Percentiles rank a stretch among this genome's conserved stretches.
These are phyloP conservation scores for Copromyces sp. DNA, from an alignment of 495 filamentous ascomycete species.

Conservation along the genomic window DNA sequence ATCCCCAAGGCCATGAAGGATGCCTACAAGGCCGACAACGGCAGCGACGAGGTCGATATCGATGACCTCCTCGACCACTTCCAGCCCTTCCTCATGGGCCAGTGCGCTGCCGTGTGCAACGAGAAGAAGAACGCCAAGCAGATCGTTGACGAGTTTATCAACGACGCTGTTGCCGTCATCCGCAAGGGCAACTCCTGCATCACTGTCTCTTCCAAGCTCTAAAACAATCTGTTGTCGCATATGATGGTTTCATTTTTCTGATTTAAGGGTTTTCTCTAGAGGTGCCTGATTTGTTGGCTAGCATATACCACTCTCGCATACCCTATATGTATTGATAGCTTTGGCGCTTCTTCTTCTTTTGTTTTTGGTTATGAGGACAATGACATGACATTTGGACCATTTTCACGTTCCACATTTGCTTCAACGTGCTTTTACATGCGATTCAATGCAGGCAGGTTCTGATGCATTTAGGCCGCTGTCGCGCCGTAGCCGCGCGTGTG, in stretches of 20 bases:
- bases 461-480: neutral
- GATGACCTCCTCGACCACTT: conserved; percentile 82
- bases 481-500: neutral
- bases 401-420: neutral
- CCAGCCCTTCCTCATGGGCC: conserved; percentile 90
- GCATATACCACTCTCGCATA: neutral
- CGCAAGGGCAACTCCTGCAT: conserved; percentile 16
- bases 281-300: neutral
- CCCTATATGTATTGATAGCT: neutral
- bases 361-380: neutral
- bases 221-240: neutral
- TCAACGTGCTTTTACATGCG: neutral
- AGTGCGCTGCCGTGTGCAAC: conserved; percentile 86
- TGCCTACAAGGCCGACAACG: conserved; percentile 65
- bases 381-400: neutral
- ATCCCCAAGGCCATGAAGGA: conserved; percentile 64
- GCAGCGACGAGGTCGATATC: conserved; percentile 39
- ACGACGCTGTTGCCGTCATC: conserved; percentile 52
- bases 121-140: conserved; percentile 88
- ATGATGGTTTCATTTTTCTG: neutral
- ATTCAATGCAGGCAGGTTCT: neutral
- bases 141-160: conserved; percentile 89
- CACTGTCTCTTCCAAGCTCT: conserved; percentile 11
- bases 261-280: neutral
- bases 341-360: neutral